A percentile compares a stretch with the other conserved stretches of the same genome.
These are phyloP conservation scores for Aspergillus quadricinctus DNA, from an alignment of 2,329 filamentous ascomycete genomes.

Conservation along the genomic window DNA sequence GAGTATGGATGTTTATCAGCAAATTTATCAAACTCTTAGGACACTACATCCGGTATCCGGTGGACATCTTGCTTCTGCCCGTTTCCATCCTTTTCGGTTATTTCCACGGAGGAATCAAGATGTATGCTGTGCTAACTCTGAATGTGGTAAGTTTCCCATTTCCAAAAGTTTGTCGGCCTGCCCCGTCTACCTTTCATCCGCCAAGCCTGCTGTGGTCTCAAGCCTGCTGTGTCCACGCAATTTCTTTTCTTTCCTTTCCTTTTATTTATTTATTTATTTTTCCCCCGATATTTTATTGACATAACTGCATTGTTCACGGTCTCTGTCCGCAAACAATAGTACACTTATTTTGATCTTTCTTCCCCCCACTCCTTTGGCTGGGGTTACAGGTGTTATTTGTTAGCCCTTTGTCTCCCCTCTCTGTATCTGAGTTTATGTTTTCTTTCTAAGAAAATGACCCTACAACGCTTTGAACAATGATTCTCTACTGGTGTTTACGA, in stretches of 20 bases:
- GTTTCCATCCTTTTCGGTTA: slow-evolving; percentile 90
- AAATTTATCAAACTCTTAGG: slow-evolving; percentile 89
- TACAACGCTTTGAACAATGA: not conserved
- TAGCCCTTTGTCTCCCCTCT: not conserved
- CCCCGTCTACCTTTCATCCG: not conserved
- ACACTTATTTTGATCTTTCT: not conserved
- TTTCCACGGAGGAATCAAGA: slow-evolving; percentile 87
- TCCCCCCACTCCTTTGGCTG: not conserved
- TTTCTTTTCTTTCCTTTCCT: not conserved
- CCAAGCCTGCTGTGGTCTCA: not conserved
- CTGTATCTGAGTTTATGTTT: not conserved
- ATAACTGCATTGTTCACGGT: not conserved
- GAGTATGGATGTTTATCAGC: slow-evolving; percentile 76
- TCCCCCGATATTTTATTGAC: not conserved
- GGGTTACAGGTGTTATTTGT: not conserved
- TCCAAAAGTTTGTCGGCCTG: not conserved
- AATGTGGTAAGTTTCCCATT: slow-evolving; percentile 63
- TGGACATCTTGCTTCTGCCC: slow-evolving; percentile 73
- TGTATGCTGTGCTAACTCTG: slow-evolving; percentile 78
- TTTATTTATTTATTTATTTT: not conserved
- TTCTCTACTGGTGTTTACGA: not conserved
- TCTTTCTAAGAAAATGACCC: not conserved
- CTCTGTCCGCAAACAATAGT: not conserved
- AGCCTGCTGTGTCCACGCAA: slow-evolving; percentile 4
- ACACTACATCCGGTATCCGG: slow-evolving; percentile 78